These are phyloP conservation scores for Linnemannia hyalina DNA, from an alignment of 192 early-diverging fungal species.

Conservation along the genomic window DNA sequence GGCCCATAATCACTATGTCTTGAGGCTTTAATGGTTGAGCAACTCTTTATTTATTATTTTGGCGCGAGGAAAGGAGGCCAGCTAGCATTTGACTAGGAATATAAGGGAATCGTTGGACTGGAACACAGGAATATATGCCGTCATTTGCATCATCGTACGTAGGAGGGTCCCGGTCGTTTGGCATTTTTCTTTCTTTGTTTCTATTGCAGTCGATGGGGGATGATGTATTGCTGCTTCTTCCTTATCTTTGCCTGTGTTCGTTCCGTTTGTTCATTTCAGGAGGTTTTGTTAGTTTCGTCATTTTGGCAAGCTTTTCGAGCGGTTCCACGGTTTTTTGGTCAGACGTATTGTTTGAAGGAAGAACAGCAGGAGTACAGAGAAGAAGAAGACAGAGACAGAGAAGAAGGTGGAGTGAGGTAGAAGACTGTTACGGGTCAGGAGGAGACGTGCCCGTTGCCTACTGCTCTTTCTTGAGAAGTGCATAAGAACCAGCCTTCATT, in stretches of 20 bases:
- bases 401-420: neutral
- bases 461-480: neutral
- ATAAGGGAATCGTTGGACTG: neutral
- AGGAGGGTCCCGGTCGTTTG: neutral
- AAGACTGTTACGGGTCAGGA: neutral
- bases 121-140: neutral
- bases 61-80: neutral
- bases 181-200: neutral
- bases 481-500: neutral
- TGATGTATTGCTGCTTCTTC: neutral
- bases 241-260: neutral
- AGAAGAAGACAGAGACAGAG: neutral
- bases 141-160: constrained; percentile 1
- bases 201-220: neutral
- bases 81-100: too few species aligned
- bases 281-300: neutral
- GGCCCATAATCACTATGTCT: too few species aligned
- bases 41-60: neutral
- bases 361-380: neutral
- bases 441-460: neutral
- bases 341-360: neutral
- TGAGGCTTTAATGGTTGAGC: neutral
- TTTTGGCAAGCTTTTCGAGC: neutral
- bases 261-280: neutral
- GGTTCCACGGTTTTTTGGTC: too few species aligned